Evolutionary conservation across 495 filamentous ascomycete species (phyloP), one percentile per base, ranked within the genome.

Genomic region (Letharia columbiana): DNA sequence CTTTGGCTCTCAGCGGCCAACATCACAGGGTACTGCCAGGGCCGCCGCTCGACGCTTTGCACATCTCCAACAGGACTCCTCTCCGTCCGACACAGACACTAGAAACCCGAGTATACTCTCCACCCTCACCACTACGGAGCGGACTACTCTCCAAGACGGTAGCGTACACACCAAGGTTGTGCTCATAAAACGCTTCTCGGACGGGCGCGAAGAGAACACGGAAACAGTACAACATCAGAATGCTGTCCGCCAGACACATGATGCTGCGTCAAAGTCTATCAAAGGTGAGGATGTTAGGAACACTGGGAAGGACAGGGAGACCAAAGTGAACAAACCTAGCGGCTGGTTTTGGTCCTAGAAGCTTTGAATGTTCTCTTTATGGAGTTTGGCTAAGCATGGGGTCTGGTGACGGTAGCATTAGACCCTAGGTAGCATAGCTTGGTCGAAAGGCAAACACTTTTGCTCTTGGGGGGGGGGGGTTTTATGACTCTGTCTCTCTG

Each of bases 161-260:
- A 85, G 83, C 8, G 74, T 86, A 8, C 78, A 82, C 58, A 89
- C 83, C 7, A 84, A 79, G 67, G 81, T 82, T n/a, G 74, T 84
- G 15, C 73, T 84, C 17, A 87, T 84, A 58, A 85, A 83, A 72
- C 76, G 81, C 9, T 90, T 83, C 70, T 77, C 82, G 0, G 86
- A 90, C 77, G 87, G 87, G 8, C 75, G 81, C 31, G 86, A 87
- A 69, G 84, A 86, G 69, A 82, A 69, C 37, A 80, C 83, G 10
- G 81, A 83, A 67, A 73, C 70, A 28, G 44, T 65, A 17, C 66
- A 72, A 35, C 70, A 63, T 45, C 67, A 64, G 40, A 65, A 69
- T 59, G 23, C 64, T 35, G 45, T 61, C 3, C 60, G 28, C 31
- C 63, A 61, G 35, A 68, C 20, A 17, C 61, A 64, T 15, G 52